Conservation (phyloP, 208 protist genomes). For the Herpetomonas tarakana region DNA sequence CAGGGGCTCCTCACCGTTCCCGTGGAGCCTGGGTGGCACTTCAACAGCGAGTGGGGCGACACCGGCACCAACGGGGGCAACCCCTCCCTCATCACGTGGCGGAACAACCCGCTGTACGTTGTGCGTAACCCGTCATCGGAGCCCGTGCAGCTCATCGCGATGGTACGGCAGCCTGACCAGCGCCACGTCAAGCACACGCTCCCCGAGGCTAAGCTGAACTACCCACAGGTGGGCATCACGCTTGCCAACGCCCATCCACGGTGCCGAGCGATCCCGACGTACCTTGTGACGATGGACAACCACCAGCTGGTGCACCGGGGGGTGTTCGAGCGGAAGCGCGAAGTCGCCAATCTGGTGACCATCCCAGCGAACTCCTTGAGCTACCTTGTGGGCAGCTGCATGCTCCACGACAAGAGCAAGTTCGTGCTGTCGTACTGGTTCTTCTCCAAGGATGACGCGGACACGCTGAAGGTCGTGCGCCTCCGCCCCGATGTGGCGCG, state of each 20-base stretch:
- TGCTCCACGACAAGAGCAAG: constrained; percentile 34
- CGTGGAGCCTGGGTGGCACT: constrained; percentile 41
- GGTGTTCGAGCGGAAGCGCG: constrained; percentile 30
- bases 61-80: constrained; percentile 60
- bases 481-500: constrained; percentile 31
- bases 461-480: constrained; percentile 23
- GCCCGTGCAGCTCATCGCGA: constrained; percentile 34
- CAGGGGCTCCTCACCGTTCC: constrained; percentile 37
- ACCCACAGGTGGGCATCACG: constrained; percentile 37
- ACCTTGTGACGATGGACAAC: constrained; percentile 64
- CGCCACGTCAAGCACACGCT: constrained; percentile 41
- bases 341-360: constrained; percentile 38
- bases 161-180: constrained; percentile 62
- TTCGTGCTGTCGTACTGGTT: constrained; percentile 72
- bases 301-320: constrained; percentile 44
- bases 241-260: constrained; percentile 22
- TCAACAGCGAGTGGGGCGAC: constrained; percentile 73
- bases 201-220: constrained; percentile 21
- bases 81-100: constrained; percentile 59
- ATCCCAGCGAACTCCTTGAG: constrained; percentile 46
- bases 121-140: constrained; percentile 33
- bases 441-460: constrained; percentile 14
- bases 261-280: constrained; percentile 21
- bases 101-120: constrained; percentile 69
- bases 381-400: constrained; percentile 50